A percentile compares a stretch with the other conserved stretches of the same genome.
These are phyloP conservation scores for Thelonectria blattea DNA, from an alignment of 2,329 filamentous ascomycete species.

Conservation along the genomic window DNA sequence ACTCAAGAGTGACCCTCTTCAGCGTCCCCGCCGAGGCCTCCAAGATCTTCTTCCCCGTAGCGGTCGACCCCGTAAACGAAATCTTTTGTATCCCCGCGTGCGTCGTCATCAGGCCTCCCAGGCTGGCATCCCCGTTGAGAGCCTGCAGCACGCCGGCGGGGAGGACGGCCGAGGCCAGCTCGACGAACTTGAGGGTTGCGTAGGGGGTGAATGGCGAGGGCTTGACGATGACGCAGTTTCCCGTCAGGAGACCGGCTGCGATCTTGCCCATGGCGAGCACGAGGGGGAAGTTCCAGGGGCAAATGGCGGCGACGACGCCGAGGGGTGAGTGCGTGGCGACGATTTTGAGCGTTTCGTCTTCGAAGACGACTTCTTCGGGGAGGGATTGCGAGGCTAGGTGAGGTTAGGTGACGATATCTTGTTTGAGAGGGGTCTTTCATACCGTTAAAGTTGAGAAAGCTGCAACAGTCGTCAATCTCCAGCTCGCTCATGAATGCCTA, in stretches of 20 bases:
- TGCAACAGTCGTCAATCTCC: background rate
- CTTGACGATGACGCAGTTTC: conserved; percentile 61
- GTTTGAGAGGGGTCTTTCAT: background rate
- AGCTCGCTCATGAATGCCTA: background rate
- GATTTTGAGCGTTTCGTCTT: background rate
- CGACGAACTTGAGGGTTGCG: conserved; percentile 61
- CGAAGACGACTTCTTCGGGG: background rate
- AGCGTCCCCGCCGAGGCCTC: conserved; percentile 58
- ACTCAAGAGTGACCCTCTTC: conserved; percentile 66
- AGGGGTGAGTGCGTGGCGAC: conserved; percentile 37
- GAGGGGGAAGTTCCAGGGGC: conserved; percentile 63
- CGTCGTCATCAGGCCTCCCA: conserved; percentile 62
- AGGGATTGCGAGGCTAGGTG: background rate
- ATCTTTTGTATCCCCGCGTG: conserved; percentile 67
- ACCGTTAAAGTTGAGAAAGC: background rate
- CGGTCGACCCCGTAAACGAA: conserved; percentile 67
- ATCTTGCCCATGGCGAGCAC: conserved; percentile 59
- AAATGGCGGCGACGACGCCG: conserved; percentile 52
- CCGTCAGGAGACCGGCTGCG: conserved; percentile 60
- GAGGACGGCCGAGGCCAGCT: conserved; percentile 61
- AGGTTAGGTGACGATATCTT: background rate
- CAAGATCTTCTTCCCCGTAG: conserved; percentile 66
- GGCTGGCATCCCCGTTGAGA: conserved; percentile 63
- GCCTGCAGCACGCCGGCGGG: conserved; percentile 66
- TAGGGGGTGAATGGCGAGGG: conserved; percentile 65